These are phyloP conservation scores for Cordyceps fumosorosea DNA, from an alignment of 2,329 filamentous ascomycete species.

Conservation along the genomic window DNA sequence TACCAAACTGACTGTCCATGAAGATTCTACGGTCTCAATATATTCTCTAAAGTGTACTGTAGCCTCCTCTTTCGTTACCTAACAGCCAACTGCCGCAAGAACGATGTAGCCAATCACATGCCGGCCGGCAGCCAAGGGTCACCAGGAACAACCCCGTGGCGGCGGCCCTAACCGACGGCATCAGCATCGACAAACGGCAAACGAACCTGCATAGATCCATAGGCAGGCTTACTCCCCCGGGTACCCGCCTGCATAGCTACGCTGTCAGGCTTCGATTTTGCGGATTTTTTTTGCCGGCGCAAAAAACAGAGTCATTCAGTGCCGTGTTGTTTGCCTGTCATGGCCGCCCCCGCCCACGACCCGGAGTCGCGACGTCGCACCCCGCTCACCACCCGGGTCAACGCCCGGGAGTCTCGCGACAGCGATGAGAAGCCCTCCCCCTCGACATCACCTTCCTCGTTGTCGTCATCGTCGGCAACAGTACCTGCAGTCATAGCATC, in stretches of 20 bases:
- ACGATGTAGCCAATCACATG: constrained; percentile 9
- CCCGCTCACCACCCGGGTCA: not conserved
- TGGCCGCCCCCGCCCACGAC: not conserved
- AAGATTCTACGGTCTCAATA: too few relatives aligned
- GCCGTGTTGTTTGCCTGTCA: not conserved
- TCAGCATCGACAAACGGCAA: constrained; percentile 8
- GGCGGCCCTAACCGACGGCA: not conserved
- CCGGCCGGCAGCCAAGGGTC: not conserved
- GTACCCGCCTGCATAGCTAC: not conserved
- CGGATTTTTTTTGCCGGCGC: not conserved
- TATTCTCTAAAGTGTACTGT: too few relatives aligned
- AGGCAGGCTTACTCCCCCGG: not conserved
- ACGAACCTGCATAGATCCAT: constrained; percentile 8
- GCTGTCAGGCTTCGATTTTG: not conserved
- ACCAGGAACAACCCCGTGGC: not conserved
- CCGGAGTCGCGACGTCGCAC: not conserved
- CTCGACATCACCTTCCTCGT: not conserved
- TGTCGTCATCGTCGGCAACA: not conserved
- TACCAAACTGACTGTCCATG: too few relatives aligned
- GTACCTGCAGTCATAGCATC: not conserved
- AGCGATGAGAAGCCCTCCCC: not conserved
- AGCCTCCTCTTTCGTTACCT: too few relatives aligned
- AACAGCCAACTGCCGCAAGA: not conserved
- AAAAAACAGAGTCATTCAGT: too few relatives aligned
- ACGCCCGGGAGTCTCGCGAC: not conserved